Conservation (phyloP, 345 rosid genomes). For the Salix koriyanagi region DNA sequence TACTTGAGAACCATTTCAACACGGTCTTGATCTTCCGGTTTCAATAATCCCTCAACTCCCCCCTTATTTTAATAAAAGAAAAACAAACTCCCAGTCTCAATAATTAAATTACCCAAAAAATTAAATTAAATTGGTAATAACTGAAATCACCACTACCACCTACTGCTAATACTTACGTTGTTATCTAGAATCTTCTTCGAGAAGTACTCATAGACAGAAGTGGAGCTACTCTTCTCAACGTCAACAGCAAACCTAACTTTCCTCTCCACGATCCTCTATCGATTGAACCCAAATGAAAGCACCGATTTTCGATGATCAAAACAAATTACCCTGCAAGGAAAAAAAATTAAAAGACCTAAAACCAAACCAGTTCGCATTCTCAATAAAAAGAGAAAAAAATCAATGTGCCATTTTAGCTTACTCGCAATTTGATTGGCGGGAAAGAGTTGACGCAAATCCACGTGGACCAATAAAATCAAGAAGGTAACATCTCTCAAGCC, state of each 20-base stretch:
- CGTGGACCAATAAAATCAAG: slow-evolving; percentile 64
- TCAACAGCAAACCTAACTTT: slow-evolving; percentile 39
- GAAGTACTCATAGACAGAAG: slow-evolving; percentile 61
- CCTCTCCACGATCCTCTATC: slow-evolving; percentile 22
- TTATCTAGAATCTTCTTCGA: slow-evolving; percentile 40
- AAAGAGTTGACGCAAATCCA: slow-evolving; percentile 42
- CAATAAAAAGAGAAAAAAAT: not conserved
- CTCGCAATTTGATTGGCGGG: slow-evolving; percentile 46
- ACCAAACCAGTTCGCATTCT: not conserved
- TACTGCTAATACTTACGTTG: slow-evolving; percentile 32
- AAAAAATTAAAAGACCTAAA: not conserved
- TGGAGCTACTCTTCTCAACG: slow-evolving; percentile 64
- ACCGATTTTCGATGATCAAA: slow-evolving; percentile 75
- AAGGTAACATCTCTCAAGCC: slow-evolving; percentile 57
- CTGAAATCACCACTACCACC: slow-evolving; percentile 18
- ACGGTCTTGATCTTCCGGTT: slow-evolving; percentile 34
- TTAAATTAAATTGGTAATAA: not conserved
- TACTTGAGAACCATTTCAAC: slow-evolving; percentile 55
- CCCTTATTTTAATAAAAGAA: slow-evolving; percentile 25
- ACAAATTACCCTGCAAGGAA: slow-evolving; percentile 49
- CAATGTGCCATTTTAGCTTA: slow-evolving; percentile 27
- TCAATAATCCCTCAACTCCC: slow-evolving; percentile 36
- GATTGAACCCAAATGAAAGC: slow-evolving; percentile 29
- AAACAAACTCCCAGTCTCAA: not conserved
- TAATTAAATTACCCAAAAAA: not conserved